Conservation (phyloP, 176 grass and related monocot species). For the Chloris gayana region DNA sequence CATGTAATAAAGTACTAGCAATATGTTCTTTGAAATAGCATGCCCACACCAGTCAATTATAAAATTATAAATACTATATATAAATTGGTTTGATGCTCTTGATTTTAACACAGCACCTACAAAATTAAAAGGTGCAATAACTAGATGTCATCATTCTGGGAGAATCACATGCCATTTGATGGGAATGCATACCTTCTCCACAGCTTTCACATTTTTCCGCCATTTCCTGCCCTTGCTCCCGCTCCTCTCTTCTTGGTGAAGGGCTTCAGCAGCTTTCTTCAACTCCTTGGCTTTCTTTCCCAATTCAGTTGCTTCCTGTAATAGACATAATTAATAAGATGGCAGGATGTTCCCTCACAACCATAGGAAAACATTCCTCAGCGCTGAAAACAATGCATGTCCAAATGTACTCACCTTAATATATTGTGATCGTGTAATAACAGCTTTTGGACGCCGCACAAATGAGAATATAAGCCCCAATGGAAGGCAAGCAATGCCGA, state of each 20-base stretch:
- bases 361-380: conserved; percentile 26
- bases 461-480: conserved; percentile 91
- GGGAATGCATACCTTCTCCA: conserved; percentile 61
- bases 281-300: conserved; percentile 93
- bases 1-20: not conserved
- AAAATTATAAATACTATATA: not conserved
- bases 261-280: conserved; percentile 88
- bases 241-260: conserved; percentile 94
- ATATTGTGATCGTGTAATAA: conserved; percentile 99
- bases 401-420: conserved; percentile 72
- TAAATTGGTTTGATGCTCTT: not conserved
- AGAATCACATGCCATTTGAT: not conserved
- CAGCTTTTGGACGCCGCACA: conserved; percentile 91
- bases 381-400: conserved; percentile 21
- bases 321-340: not conserved
- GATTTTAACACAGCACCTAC: not conserved
- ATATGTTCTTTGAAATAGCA: not conserved
- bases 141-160: not conserved
- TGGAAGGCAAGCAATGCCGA: conserved; percentile 96
- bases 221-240: conserved; percentile 93
- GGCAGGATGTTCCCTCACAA: conserved; percentile 9
- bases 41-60: not conserved
- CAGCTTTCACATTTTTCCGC: conserved; percentile 97
- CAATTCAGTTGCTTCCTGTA: conserved; percentile 94
- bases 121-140: not conserved